Evolutionary conservation across 257 asterid genomes (phyloP).

Genomic region (Catharanthus roseus): DNA sequence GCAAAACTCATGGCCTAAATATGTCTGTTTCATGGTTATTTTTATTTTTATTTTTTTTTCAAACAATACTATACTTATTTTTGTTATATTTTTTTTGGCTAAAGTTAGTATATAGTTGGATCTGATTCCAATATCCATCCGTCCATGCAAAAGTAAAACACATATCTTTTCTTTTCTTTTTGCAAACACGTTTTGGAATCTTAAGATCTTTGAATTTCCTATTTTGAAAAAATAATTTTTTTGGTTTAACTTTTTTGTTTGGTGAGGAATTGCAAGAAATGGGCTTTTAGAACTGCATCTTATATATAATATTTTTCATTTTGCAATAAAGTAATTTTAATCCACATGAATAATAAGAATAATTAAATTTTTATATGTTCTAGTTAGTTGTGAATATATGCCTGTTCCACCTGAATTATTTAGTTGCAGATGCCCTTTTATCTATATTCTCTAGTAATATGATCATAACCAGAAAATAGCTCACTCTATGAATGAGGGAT

Average conservation of each 20-base stretch:
- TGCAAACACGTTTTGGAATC: constrained; percentile 27
- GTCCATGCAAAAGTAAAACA: background rate
- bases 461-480: background rate
- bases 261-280: background rate
- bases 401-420: constrained; percentile 25
- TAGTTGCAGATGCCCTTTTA: constrained; percentile 36
- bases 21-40: background rate
- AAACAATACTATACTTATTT: background rate
- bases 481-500: background rate
- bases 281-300: too few relatives aligned
- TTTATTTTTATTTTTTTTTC: too few relatives aligned
- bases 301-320: background rate
- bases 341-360: constrained; percentile 21
- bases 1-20: background rate
- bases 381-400: constrained; percentile 41
- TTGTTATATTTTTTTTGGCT: background rate
- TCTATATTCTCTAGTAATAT: constrained; percentile 37
- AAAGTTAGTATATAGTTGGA: constrained; percentile 12
- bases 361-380: constrained; percentile 18
- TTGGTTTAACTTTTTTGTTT: background rate
- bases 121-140: constrained; percentile 20
- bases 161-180: constrained; percentile 6
- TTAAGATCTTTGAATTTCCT: background rate
- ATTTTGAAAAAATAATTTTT: background rate
- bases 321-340: background rate